phyloP scores from a whole-genome alignment of 2,329 filamentous ascomycete species.

The Ophiostoma sp. region DNA sequence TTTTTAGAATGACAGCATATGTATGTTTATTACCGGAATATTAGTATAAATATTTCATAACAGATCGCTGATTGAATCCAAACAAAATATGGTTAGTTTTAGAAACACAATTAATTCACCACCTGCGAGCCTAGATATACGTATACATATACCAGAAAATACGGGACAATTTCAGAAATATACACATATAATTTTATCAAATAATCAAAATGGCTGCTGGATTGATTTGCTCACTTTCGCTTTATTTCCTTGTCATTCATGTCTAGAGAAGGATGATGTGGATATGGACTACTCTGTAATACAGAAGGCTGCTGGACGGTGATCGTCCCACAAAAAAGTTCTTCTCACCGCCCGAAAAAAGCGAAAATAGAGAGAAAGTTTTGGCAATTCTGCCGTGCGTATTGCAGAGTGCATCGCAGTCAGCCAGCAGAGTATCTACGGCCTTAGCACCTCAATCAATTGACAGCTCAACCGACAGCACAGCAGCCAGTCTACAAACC shows the following conservation, averaged over 20 bases:
- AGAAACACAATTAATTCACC: no score
- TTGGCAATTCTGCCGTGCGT: constrained; percentile 14
- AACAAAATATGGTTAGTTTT: no score
- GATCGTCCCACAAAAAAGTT: neutral
- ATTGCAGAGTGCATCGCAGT: neutral
- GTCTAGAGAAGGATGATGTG: neutral
- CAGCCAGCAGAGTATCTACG: neutral
- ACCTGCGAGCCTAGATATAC: no score
- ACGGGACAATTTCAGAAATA: no score
- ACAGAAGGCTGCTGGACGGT: neutral
- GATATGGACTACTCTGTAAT: neutral
- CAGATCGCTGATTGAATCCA: no score
- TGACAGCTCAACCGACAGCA: neutral
- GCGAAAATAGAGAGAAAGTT: constrained; percentile 6
- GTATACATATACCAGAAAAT: no score
- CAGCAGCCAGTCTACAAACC: neutral
- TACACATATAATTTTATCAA: neutral
- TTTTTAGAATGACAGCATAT: no score
- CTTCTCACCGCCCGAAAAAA: constrained; percentile 14
- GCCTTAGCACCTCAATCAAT: neutral
- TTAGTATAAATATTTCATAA: no score
- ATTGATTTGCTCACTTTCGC: neutral
- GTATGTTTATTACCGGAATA: no score
- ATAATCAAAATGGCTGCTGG: neutral
- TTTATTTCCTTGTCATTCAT: neutral